Evolutionary conservation across 495 filamentous ascomycete genomes (phyloP).

Genomic region (Talaromyces borbonicus): DNA sequence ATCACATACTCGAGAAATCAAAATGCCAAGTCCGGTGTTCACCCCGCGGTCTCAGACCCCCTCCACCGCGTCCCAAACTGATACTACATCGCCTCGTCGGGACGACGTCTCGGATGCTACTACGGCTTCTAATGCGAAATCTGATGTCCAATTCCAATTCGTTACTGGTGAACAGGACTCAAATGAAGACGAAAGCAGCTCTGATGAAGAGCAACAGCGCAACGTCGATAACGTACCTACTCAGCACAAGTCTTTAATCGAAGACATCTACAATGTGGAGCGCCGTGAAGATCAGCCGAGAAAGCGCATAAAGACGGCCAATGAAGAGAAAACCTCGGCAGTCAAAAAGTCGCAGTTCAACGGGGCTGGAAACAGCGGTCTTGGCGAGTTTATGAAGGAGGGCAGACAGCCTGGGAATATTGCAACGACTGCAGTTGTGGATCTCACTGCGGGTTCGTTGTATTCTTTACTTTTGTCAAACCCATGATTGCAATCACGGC

Average conservation of each 20-base stretch:
- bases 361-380: conserved; percentile 38
- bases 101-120: neutral
- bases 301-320: conserved; percentile 41
- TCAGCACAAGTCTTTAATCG: conserved; percentile 39
- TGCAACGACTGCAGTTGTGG: conserved; percentile 35
- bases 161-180: neutral
- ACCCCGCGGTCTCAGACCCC: conserved; percentile 11
- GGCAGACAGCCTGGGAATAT: conserved; percentile 25
- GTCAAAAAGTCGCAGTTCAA: conserved; percentile 29
- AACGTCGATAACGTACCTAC: conserved; percentile 16
- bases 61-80: conserved; percentile 4
- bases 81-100: neutral
- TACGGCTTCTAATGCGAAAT: neutral
- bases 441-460: conserved; percentile 49
- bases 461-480: neutral
- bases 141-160: conserved; percentile 7
- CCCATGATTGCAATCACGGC: neutral
- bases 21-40: conserved; percentile 15
- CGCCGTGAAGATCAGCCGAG: conserved; percentile 49
- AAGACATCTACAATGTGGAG: conserved; percentile 62
- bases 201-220: conserved; percentile 20
- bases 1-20: conserved; percentile 20
- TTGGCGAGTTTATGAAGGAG: conserved; percentile 58
- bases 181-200: conserved; percentile 17
- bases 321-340: conserved; percentile 30